These are phyloP conservation scores for Pseudogymnoascus sp. DNA, from an alignment of 2,329 filamentous ascomycete genomes.

Conservation along the genomic window DNA sequence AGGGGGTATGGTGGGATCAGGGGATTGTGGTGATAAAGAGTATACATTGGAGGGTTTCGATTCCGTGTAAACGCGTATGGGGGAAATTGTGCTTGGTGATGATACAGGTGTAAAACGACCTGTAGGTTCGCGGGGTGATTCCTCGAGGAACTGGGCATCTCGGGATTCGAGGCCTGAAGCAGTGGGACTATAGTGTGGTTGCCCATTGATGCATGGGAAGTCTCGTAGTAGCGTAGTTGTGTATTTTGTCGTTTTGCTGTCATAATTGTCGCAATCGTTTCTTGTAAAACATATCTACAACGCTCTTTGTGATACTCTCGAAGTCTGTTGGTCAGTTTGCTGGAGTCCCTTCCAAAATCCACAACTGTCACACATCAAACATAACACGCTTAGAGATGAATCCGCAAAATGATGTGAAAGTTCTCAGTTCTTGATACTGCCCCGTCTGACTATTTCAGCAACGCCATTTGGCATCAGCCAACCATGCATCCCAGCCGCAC, in stretches of 20 bases:
- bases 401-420: conserved; percentile 19
- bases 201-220: neutral
- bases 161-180: neutral
- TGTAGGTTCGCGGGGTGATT: neutral
- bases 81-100: neutral
- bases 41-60: neutral
- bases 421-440: conserved; percentile 26
- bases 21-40: neutral
- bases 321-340: neutral
- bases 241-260: neutral
- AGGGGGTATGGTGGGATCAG: neutral
- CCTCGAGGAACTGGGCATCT: neutral
- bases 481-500: conserved; percentile 16
- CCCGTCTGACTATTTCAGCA: conserved; percentile 28
- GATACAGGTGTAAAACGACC: neutral
- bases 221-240: neutral
- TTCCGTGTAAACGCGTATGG: neutral
- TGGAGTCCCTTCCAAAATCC: conserved; percentile 31
- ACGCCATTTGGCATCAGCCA: conserved; percentile 21
- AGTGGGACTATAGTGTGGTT: neutral
- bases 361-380: conserved; percentile 18
- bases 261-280: neutral
- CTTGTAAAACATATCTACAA: neutral
- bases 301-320: neutral
- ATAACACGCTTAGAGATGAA: conserved; percentile 14